Conservation (phyloP, 192 early-diverging fungal genomes). For the Lobulomyces angularis region DNA sequence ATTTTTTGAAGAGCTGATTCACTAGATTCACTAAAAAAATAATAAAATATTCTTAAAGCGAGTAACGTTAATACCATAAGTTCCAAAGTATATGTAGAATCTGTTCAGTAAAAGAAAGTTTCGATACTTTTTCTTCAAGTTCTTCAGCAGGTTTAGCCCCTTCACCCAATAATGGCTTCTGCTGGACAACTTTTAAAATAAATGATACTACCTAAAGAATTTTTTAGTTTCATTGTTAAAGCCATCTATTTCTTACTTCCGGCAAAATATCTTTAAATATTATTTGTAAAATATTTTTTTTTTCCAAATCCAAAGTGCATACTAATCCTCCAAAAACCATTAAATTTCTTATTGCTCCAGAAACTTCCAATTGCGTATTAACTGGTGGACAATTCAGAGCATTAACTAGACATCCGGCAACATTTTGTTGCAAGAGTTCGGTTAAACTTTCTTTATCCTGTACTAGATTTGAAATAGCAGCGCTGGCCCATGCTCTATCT, state of each 20-base stretch:
- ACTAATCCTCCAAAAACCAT: too few relatives aligned
- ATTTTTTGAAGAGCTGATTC: constrained; percentile 52
- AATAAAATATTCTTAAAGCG: not conserved
- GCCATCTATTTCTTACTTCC: too few relatives aligned
- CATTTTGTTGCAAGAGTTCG: constrained; percentile 59
- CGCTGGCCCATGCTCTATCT: constrained; percentile 80
- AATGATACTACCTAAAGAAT: too few relatives aligned
- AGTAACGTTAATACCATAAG: constrained; percentile 25
- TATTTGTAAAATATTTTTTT: too few relatives aligned
- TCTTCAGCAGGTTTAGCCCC: not conserved
- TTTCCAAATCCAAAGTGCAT: too few relatives aligned
- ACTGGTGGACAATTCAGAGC: constrained; percentile 56
- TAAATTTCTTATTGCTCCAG: constrained; percentile 53
- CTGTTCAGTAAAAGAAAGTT: constrained; percentile 20
- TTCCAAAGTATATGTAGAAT: constrained; percentile 28
- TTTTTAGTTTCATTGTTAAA: too few relatives aligned
- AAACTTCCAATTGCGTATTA: constrained; percentile 59
- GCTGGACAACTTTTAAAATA: constrained; percentile 3
- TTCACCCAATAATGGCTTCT: not conserved
- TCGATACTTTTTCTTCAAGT: not conserved
- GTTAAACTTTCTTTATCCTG: constrained; percentile 53
- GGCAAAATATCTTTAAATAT: too few relatives aligned
- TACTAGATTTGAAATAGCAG: constrained; percentile 71
- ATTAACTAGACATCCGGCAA: constrained; percentile 54
- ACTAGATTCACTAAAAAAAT: constrained; percentile 52